Evolutionary conservation across 768 basidiomycete genomes (phyloP).

Genomic region (Naganishia kalamii): DNA sequence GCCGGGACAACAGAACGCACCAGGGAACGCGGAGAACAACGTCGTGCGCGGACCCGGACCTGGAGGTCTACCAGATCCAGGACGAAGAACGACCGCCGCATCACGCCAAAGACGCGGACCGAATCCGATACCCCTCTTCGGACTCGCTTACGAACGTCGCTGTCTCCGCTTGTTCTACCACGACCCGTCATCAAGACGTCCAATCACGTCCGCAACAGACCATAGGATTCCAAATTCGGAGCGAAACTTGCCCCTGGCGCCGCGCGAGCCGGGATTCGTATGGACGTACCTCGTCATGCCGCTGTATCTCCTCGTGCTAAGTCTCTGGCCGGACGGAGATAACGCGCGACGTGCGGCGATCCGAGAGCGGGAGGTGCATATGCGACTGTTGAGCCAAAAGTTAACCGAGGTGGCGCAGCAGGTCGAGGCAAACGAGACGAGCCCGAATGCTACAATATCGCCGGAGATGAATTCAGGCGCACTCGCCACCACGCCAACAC

Average conservation of each 20-base stretch:
- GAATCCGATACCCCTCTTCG: neutral
- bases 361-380: constrained; percentile 16
- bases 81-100: neutral
- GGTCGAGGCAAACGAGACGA: neutral
- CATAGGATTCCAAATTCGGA: constrained; percentile 2
- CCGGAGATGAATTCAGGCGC: neutral
- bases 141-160: constrained; percentile 13
- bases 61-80: neutral
- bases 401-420: constrained; percentile 2
- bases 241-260: neutral
- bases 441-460: neutral
- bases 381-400: constrained; percentile 15
- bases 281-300: constrained; percentile 16
- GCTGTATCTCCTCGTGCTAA: neutral
- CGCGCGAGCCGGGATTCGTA: neutral
- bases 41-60: neutral
- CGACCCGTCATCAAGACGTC: neutral
- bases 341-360: neutral
- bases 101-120: neutral
- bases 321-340: constrained; percentile 4
- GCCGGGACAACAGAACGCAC: neutral
- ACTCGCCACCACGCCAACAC: neutral
- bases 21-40: neutral
- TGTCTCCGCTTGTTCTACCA: constrained; percentile 17
- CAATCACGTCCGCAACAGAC: neutral